A percentile compares a stretch with the other conserved stretches of the same genome.
phyloP scores from a whole-genome alignment of 139 green algal genomes.

The Deuterostichococcus epilithicus region DNA sequence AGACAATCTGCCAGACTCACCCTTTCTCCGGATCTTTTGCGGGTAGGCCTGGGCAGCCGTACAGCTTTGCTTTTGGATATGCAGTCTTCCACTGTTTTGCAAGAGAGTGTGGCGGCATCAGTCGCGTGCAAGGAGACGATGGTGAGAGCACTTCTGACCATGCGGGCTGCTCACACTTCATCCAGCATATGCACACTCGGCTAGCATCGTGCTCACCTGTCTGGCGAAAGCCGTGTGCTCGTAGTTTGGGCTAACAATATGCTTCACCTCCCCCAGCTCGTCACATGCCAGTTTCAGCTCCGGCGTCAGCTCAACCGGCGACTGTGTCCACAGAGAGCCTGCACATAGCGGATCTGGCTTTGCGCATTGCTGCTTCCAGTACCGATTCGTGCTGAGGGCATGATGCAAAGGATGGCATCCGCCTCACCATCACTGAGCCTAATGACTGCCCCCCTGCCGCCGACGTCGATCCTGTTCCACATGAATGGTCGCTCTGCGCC shows the following conservation, averaged over 20 bases:
- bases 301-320: slow-evolving; percentile 45
- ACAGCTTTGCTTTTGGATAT: slow-evolving; percentile 42
- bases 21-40: slow-evolving; percentile 28
- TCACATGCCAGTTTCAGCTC: slow-evolving; percentile 30
- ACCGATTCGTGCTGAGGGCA: slow-evolving; percentile 25
- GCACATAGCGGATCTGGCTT: slow-evolving; percentile 15
- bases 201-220: slow-evolving; percentile 6
- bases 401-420: not conserved
- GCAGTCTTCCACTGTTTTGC: slow-evolving; percentile 56
- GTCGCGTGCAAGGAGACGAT: not conserved
- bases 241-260: slow-evolving; percentile 66
- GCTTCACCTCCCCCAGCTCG: slow-evolving; percentile 39
- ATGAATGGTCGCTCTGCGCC: slow-evolving; percentile 51
- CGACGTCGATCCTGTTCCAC: slow-evolving; percentile 59
- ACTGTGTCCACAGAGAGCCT: slow-evolving; percentile 58
- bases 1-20: not conserved
- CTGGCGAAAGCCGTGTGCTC: slow-evolving; percentile 44
- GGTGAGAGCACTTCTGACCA: not conserved
- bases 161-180: not conserved
- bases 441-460: slow-evolving; percentile 4
- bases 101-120: not conserved
- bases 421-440: not conserved
- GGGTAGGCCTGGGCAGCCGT: slow-evolving; percentile 40
- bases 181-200: not conserved
- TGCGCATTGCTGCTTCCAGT: slow-evolving; percentile 20